Base-by-base conservation (phyloP, 2,329 filamentous ascomycete species). In the Neofusicoccum ribis region DNA sequence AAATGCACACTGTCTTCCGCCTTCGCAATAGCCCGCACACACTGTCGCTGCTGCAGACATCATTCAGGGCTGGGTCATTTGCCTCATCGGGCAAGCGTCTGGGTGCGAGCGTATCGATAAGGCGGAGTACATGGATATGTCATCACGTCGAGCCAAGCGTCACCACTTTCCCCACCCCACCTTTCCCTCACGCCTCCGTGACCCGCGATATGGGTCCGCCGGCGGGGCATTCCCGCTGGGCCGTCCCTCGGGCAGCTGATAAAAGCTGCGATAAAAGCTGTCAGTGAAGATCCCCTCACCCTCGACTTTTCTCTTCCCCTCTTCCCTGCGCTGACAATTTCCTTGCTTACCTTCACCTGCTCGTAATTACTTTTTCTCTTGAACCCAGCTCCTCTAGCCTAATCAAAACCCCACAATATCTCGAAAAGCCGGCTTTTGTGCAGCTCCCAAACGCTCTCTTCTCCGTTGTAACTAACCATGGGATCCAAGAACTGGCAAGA, bases 401-500 rank as follows among this genome's bases (percentile, higher is more conserved):
- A 3, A 6, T 27, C 5, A 23, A 36, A 7, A 7, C 6, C 27
- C 4, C 44, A 12, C n/a, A 14, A 5, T 39, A 5, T 49, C 6
- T 7, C 5, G 6, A 5, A 31, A 31, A 5, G 5, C 27, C 27
- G 27, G 3, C 4, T 60, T 15, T 31, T 12, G 43, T 39, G 11
- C 5, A 31, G 9, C 23, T 27, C 6, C 23, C 23, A 5, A 49
- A 31, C 5, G 12, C n/a, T 8, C 34, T 17, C 37, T n/a, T 0
- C 27, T 20, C 27, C 14, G 12, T 17, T 5, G 12, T 14, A 11
- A 51, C 17, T 11, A 39, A 36, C 49, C 44, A 64, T 46, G 61
- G 50, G 39, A 23, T 6, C n/a, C 15, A 20, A 47, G 15, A 50
- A 41, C 36, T 65, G 64, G 64, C 54, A 65, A 52, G 54, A 60